A percentile compares a stretch with the other conserved stretches of the same genome.
Conservation (phyloP, 2,329 filamentous ascomycete genomes). For the Penicillium sp. region DNA sequence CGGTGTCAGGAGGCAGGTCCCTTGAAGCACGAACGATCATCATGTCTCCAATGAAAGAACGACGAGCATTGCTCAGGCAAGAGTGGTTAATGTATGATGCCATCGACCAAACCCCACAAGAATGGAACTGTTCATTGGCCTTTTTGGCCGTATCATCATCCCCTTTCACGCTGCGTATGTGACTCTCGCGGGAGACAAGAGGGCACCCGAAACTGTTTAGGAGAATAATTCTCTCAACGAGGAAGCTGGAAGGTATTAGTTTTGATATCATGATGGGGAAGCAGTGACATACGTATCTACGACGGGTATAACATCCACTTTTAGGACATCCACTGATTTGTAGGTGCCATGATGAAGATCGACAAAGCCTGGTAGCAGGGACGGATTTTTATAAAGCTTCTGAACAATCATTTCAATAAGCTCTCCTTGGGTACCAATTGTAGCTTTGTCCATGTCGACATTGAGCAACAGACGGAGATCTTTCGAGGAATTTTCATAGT, state of each 20-base stretch:
- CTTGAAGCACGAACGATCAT: constrained; percentile 49
- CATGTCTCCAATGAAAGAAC: constrained; percentile 57
- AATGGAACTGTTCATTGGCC: constrained; percentile 13
- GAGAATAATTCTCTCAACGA: constrained; percentile 44
- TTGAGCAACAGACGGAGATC: constrained; percentile 41
- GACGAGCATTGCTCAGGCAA: constrained; percentile 49
- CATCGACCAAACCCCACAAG: constrained; percentile 48
- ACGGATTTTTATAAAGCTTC: constrained; percentile 48
- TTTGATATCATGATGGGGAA: not conserved
- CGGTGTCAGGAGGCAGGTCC: constrained; percentile 45
- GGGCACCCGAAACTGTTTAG: constrained; percentile 48
- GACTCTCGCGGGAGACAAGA: constrained; percentile 20
- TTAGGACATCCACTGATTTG: constrained; percentile 19
- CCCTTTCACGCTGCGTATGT: constrained; percentile 11
- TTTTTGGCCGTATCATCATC: not conserved
- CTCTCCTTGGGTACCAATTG: constrained; percentile 41
- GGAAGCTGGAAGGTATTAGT: constrained; percentile 39
- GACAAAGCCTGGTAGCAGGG: constrained; percentile 31
- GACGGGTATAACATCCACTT: constrained; percentile 40
- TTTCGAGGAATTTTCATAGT: not conserved
- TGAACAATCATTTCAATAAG: constrained; percentile 46
- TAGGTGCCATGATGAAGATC: constrained; percentile 46
- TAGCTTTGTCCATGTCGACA: constrained; percentile 28
- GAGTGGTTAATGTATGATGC: constrained; percentile 56
- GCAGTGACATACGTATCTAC: constrained; percentile 47